phyloP scores from a whole-genome alignment of 108 stramenopile genomes.

The Nitzschia palea region DNA sequence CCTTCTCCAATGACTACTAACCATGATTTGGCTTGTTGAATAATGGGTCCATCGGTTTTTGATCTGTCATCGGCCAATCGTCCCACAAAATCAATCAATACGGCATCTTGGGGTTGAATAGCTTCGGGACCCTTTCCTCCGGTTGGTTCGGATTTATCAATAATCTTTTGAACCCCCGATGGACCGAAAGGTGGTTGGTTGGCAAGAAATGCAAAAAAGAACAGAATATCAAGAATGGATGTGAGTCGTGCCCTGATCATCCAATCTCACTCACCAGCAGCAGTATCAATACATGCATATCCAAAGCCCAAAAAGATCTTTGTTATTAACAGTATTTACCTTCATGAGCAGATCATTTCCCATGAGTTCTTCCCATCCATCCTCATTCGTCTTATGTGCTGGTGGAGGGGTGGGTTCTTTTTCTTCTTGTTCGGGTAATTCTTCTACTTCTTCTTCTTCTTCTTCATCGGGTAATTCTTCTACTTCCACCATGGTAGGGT shows the following conservation, averaged over 20 bases:
- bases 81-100: conserved; percentile 46
- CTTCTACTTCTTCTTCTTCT: not conserved
- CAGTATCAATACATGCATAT: too few species aligned
- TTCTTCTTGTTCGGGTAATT: not conserved
- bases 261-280: too few species aligned
- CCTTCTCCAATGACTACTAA: conserved; percentile 49
- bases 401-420: too few species aligned
- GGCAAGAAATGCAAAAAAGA: too few species aligned
- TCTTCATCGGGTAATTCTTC: not conserved
- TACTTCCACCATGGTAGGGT: conserved; percentile 12
- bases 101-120: conserved; percentile 42
- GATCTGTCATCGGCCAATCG: conserved; percentile 29
- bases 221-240: too few species aligned
- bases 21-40: conserved; percentile 43
- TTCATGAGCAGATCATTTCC: conserved; percentile 52
- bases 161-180: too few species aligned
- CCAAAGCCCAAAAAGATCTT: not conserved
- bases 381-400: not conserved
- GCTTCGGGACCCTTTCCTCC: conserved; percentile 11
- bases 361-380: conserved; percentile 53
- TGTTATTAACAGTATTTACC: conserved; percentile 22
- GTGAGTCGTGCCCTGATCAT: too few species aligned
- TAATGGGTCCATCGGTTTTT: conserved; percentile 12
- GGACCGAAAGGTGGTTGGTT: too few species aligned
- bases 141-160: conserved; percentile 9